Evolutionary conservation across 768 basidiomycete genomes (phyloP), one percentile per base, ranked within the genome.

Genomic region (Krasilnikovozyma curviuscula): DNA sequence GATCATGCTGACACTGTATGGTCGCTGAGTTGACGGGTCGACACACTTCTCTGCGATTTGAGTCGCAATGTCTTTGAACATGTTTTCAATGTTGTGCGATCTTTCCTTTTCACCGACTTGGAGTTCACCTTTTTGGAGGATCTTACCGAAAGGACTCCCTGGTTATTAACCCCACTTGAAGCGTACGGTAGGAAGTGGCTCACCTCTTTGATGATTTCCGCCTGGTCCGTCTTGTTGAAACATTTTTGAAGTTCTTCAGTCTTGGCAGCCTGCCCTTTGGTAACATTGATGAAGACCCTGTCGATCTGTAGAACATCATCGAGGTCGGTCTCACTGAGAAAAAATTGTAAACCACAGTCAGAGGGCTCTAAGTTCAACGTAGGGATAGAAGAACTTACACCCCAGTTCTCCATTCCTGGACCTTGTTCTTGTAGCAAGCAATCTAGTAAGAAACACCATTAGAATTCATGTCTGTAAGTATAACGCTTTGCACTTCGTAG

Each of bases 401-500:
- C 53, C 88, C 88, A 49, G 74, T 84, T 50, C 93, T 70, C 76
- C 79, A 98, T 63, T 93, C 89, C 57, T 89, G 84, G 24, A 98
- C 93, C 67, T 95, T 95, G 67, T 98, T 98, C 71, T 95, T 91
- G 70, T 97, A 98, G 66, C 88, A 93, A 31, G 93, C 91, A 58
- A 98, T 82, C 91, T 81, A 54, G 37, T 3, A 27, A 24, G 19
- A 10, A 2, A 19, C 23, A 4, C 35, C 23, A 37, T 37, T n/a
- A 12, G 24, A 5, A 10, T 23, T 4, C 5, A 37, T 37, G 4
- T 37, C 7, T 4, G 33, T 21, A 25, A 42, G 23, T 40, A 5
- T n/a, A 12, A 27, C 27, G 6, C 23, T 16, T 3, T 14, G 23
- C 5, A 13, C 1, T 14, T 16, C 2, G 12, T 19, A 61, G 68